These are phyloP conservation scores for Arthrobotrys pseudoclavata DNA, from an alignment of 2,329 filamentous ascomycete species.

Conservation along the genomic window DNA sequence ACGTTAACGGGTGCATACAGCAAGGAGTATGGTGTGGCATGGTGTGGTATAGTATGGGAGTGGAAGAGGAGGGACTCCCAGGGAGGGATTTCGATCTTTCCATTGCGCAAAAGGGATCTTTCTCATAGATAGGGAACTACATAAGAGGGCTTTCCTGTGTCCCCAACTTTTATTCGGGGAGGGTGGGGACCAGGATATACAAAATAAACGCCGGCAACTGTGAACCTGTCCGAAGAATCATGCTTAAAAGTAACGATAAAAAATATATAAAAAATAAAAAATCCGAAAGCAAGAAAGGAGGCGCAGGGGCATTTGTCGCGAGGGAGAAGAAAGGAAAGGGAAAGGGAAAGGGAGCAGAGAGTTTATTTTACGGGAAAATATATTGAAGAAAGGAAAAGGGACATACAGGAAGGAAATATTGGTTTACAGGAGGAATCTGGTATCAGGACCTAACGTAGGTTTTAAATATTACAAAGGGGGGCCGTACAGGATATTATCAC, in stretches of 20 bases:
- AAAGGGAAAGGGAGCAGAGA: constrained; percentile 10
- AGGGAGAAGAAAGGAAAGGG: background rate
- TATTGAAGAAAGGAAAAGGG: constrained; percentile 27
- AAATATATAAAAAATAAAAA: constrained; percentile 18
- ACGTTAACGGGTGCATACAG: background rate
- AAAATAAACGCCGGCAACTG: constrained; percentile 56
- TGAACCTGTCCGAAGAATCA: constrained; percentile 59
- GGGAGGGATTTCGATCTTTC: constrained; percentile 3
- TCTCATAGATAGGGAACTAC: constrained; percentile 55
- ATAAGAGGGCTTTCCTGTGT: constrained; percentile 49
- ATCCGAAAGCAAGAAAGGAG: background rate
- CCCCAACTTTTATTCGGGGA: constrained; percentile 38
- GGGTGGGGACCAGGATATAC: constrained; percentile 50
- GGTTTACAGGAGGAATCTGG: constrained; percentile 58
- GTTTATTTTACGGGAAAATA: constrained; percentile 58
- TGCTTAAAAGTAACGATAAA: constrained; percentile 37
- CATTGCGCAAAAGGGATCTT: constrained; percentile 15
- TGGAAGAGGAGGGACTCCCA: constrained; percentile 16
- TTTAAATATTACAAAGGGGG: constrained; percentile 58
- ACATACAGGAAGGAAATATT: constrained; percentile 59
- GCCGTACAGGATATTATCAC: constrained; percentile 58
- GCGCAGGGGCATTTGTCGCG: constrained; percentile 13
- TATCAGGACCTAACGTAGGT: constrained; percentile 48
- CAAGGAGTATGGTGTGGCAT: background rate
- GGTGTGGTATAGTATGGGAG: background rate